phyloP scores from a whole-genome alignment of 345 rosid species.

The Acer yangbiense region DNA sequence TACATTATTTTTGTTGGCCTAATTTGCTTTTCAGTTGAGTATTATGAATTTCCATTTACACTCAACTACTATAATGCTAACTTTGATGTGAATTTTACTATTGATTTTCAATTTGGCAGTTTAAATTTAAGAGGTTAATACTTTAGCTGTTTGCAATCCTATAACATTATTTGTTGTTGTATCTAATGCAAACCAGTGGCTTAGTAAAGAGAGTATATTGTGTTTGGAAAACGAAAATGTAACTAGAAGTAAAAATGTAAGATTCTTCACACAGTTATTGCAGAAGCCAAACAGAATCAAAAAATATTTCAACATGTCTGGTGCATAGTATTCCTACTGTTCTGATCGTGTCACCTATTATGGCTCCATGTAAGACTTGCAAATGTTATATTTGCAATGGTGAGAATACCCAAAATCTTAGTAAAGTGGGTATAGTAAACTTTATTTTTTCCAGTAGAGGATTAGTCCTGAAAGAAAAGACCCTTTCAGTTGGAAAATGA shows the following conservation, averaged over 20 bases:
- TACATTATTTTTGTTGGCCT: too few relatives aligned
- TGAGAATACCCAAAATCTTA: not conserved
- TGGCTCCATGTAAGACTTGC: not conserved
- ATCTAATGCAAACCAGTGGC: not conserved
- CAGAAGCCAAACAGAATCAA: not conserved
- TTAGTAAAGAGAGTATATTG: not conserved
- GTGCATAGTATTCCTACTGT: not conserved
- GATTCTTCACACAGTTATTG: not conserved
- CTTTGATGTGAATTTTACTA: not conserved
- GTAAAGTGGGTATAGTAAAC: not conserved
- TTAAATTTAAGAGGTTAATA: not conserved
- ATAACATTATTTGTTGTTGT: not conserved
- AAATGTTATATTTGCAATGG: not conserved
- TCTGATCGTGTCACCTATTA: not conserved
- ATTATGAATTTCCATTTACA: too few relatives aligned
- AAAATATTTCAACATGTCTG: too few relatives aligned
- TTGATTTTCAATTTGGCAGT: not conserved
- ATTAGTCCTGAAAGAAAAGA: not conserved
- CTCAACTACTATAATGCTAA: too few relatives aligned
- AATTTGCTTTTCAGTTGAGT: too few relatives aligned
- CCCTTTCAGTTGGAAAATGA: conserved; percentile 3
- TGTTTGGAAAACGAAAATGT: not conserved
- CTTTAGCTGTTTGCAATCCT: not conserved
- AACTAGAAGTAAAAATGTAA: not conserved
- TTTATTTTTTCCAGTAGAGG: not conserved